A percentile compares a stretch with the other conserved stretches of the same genome.
phyloP scores from a whole-genome alignment of 2,329 filamentous ascomycete species.

The Penicillium sp. region DNA sequence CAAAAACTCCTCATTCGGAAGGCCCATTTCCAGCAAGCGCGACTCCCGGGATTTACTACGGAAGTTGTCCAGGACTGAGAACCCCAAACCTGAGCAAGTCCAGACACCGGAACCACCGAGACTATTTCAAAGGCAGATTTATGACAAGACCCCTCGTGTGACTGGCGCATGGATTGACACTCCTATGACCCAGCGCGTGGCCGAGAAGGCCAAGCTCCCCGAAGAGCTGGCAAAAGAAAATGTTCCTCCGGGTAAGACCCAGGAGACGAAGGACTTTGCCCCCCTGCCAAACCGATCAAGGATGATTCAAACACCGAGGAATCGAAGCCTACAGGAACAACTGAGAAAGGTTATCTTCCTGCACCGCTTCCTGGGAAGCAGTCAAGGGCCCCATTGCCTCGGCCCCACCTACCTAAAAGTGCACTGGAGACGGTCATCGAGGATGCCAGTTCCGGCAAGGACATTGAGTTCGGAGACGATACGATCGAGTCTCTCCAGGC shows the following conservation, averaged over 20 bases:
- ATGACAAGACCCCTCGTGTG: slow-evolving; percentile 45
- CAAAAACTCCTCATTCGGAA: slow-evolving; percentile 32
- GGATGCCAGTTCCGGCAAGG: slow-evolving; percentile 38
- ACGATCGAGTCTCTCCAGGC: slow-evolving; percentile 46
- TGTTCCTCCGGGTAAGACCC: slow-evolving; percentile 17
- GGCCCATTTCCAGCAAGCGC: slow-evolving; percentile 30
- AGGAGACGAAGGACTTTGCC: slow-evolving; percentile 5
- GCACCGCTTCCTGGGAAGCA: slow-evolving; percentile 13
- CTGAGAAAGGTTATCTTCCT: not conserved
- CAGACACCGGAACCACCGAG: slow-evolving; percentile 38
- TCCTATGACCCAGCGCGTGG: slow-evolving; percentile 40
- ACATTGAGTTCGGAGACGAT: slow-evolving; percentile 43
- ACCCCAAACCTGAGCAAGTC: slow-evolving; percentile 30
- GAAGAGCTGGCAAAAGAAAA: slow-evolving; percentile 28
- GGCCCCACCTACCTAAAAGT: slow-evolving; percentile 42
- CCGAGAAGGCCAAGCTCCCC: slow-evolving; percentile 17
- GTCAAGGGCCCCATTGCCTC: slow-evolving; percentile 27
- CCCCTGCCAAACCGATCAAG: slow-evolving; percentile 10
- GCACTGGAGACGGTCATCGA: slow-evolving; percentile 43
- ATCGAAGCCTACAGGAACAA: not conserved
- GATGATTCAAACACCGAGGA: not conserved
- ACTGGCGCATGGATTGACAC: slow-evolving; percentile 49
- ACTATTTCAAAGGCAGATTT: slow-evolving; percentile 30
- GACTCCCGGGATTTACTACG: slow-evolving; percentile 44
- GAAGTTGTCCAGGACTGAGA: slow-evolving; percentile 40